These are phyloP conservation scores for Trametes coccinea DNA, from an alignment of 768 basidiomycete species.

Conservation along the genomic window DNA sequence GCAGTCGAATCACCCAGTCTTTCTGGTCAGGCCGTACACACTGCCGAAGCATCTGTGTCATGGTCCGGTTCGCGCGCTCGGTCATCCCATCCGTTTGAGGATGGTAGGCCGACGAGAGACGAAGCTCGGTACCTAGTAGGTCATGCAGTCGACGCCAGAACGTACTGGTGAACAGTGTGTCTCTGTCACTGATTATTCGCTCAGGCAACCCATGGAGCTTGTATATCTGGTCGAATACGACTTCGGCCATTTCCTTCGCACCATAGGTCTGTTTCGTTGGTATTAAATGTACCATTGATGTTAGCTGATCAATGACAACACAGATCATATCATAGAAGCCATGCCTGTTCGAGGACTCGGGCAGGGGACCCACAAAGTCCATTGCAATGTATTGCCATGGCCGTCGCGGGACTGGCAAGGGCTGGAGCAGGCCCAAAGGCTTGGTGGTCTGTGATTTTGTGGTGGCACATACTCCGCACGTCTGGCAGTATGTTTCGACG, in stretches of 20 bases:
- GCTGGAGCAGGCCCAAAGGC: conserved; percentile 25
- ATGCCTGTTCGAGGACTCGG: conserved; percentile 25
- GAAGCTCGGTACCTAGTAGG: conserved; percentile 32
- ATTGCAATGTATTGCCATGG: conserved; percentile 43
- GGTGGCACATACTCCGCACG: conserved; percentile 24
- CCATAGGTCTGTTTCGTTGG: conserved; percentile 32
- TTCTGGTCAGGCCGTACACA: conserved; percentile 33
- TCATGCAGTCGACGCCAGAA: conserved; percentile 42
- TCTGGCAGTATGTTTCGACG: conserved; percentile 26
- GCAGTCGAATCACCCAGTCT: conserved; percentile 35
- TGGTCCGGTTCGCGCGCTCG: conserved; percentile 36
- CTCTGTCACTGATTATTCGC: neutral
- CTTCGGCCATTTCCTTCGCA: conserved; percentile 35
- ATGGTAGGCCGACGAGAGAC: conserved; percentile 44
- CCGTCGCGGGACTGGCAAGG: conserved; percentile 28
- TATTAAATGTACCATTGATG: conserved; percentile 29
- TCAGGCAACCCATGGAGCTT: conserved; percentile 35
- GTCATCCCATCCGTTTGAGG: conserved; percentile 45
- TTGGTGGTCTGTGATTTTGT: conserved; percentile 20
- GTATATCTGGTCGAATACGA: conserved; percentile 37
- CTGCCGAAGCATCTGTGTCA: conserved; percentile 34
- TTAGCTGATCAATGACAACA: conserved; percentile 29
- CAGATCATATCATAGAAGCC: conserved; percentile 27
- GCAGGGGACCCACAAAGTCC: conserved; percentile 42
- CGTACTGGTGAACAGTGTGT: neutral